These are phyloP conservation scores for Jacaranda mimosifolia DNA, from an alignment of 257 asterid species.

Conservation along the genomic window DNA sequence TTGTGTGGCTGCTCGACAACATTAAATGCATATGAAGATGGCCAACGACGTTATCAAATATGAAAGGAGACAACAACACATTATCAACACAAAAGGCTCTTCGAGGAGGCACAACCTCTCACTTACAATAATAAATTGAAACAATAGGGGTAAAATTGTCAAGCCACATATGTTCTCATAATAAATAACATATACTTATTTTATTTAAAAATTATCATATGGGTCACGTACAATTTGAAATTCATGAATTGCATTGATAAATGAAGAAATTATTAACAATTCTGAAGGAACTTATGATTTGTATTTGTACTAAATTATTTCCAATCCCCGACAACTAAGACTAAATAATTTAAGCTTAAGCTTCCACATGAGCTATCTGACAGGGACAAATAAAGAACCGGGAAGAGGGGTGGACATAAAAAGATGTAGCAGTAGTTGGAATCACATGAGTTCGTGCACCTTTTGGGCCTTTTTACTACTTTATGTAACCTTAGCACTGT, in stretches of 20 bases:
- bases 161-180: no score
- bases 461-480: slow-evolving; percentile 45
- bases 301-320: neutral
- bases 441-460: slow-evolving; percentile 60
- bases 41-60: no score
- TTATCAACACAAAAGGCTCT: no score
- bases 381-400: neutral
- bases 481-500: slow-evolving; percentile 29
- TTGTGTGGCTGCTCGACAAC: no score
- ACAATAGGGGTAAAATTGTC: no score
- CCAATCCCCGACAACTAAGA: neutral
- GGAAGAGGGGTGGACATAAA: slow-evolving; percentile 42
- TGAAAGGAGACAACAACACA: no score
- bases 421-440: slow-evolving; percentile 65
- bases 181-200: no score
- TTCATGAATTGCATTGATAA: neutral
- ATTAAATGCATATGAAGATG: no score
- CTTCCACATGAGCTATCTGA: neutral
- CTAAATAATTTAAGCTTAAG: neutral
- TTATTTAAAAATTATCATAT: neutral
- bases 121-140: no score
- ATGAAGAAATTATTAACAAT: neutral
- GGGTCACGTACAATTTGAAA: neutral
- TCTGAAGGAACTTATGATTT: neutral
- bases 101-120: no score